Evolutionary conservation across 2,329 filamentous ascomycete species (phyloP), one percentile per base, ranked within the genome.

Genomic region (Aureobasidium namibiae): DNA sequence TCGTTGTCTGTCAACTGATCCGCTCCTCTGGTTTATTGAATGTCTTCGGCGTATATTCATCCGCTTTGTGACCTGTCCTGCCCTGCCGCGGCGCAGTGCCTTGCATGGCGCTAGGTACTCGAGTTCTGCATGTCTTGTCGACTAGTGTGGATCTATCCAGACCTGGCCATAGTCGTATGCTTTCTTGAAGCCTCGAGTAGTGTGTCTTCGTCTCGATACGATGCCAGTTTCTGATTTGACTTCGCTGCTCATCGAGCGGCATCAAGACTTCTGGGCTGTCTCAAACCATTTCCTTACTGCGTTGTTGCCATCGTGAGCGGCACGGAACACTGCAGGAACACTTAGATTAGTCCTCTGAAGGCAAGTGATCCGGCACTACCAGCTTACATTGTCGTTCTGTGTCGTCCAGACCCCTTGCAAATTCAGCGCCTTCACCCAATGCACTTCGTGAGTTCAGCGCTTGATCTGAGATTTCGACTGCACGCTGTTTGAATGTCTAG

Each of bases 331-430:
- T 79, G 52, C 38, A 44, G 39, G 14, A 31, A 31, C 14, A 38
- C n/a, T 31, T 33, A 33, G 24, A 42, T 54, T 54, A 54, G 24
- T 16, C 18, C 9, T 50, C 34, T 41, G 6, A 39, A 33, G 23
- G 1, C 16, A 1, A 6, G 7, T 14, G 33, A 23, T 34, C 52
- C 29, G 24, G 26, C n/a, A 31, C 23, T 44, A 39, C 16, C 13
- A 73, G 9, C 78, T 69, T 69, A 85, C 82, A 68, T 61, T 81
- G 81, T 65, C 92, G 82, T 76, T 99, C 94, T 73, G 85, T 91
- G 76, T 97, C 92, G 68, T 97, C 94, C 59, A 99, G 73, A 0
- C 92, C 91, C 31, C 89, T 80, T 66, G 96, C 76, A 67, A 97
- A 97, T 65, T 96, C 92, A 60, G 86, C 85, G 1, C 85, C 78